Percentiles rank a stretch among this genome's conserved stretches.
Evolutionary conservation across 73 alveolate genomes (phyloP).

Genomic region (Paramecium caudatum): DNA sequence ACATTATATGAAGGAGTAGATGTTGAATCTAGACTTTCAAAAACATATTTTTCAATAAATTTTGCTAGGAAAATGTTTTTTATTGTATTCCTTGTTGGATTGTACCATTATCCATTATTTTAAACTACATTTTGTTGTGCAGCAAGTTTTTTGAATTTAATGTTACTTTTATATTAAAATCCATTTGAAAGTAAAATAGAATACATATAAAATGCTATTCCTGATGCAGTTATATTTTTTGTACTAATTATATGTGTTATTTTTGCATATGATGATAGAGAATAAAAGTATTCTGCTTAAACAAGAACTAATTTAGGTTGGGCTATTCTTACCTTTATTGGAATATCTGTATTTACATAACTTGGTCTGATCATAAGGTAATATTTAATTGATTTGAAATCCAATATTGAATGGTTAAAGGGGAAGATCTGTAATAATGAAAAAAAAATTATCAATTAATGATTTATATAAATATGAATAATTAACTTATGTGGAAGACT

Average conservation of each 20-base stretch:
- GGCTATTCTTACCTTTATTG: conserved; percentile 26
- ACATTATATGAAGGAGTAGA: conserved; percentile 51
- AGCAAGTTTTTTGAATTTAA: conserved; percentile 22
- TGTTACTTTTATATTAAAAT: not conserved
- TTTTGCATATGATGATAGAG: conserved; percentile 60
- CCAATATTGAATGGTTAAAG: not conserved
- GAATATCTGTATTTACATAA: not conserved
- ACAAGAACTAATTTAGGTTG: conserved; percentile 34
- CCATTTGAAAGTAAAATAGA: conserved; percentile 54
- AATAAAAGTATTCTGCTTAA: not conserved
- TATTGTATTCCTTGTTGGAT: conserved; percentile 2
- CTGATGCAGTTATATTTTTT: conserved; percentile 38
- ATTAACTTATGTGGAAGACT: conserved; percentile 6
- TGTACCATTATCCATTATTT: conserved; percentile 52
- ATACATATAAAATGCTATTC: not conserved
- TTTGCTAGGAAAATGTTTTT: conserved; percentile 42
- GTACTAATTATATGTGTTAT: conserved; percentile 1
- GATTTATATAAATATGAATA: not conserved
- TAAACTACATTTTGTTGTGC: conserved; percentile 66
- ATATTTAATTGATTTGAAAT: not conserved
- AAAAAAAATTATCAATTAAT: too few species aligned
- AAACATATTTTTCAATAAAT: not conserved
- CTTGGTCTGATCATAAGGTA: not conserved
- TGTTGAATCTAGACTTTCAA: conserved; percentile 19
- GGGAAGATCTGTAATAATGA: not conserved